Evolutionary conservation across 495 filamentous ascomycete genomes (phyloP), one percentile per base, ranked within the genome.

Genomic region (Hypoxylon trugodes): DNA sequence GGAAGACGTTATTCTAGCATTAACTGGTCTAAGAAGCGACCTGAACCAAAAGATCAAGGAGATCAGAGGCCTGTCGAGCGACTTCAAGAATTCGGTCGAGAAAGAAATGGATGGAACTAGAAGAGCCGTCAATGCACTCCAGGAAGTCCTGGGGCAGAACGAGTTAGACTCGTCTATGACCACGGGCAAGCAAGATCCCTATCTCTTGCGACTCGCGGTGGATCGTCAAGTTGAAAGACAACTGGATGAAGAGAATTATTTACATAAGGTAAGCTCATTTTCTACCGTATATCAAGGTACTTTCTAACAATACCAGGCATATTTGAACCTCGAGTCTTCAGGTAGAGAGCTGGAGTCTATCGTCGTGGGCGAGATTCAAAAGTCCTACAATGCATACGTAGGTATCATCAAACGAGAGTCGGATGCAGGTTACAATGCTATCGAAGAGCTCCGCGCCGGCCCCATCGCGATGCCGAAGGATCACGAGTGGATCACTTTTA

Each of bases 21-120:
- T 98, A 40, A 92, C 88, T 4, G 93, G 91, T 10, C 79, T 98
- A 18, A 79, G 95, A 40, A 92, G 86, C 67, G 95, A 98, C 74
- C 81, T 98, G 13, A 87, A 89, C 49, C 91, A 94, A 76, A 98
- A 98, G 79, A 95, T 94, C 68, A 98, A 97, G 76, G 95, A 98
- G 76, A 98, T 98, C 74, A 96, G 95, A 74, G 89, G 84, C 56
- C 79, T 98, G 4, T 88, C 92, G 4, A 88, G 91, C 1, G 95
- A 98, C 74, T 98, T 98, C 74, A 96, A 96, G 72, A 98, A 96
- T 65, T 84, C 84, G 10, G 89, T 92, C 16, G 89, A 92, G 9
- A 91, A 88, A 71, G 89, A 92, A 72, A 90, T 89, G 77, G 89
- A 92, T 5, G 75, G 67, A 19, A 90, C 89, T 8, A 80, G 84